Evolutionary conservation across 805 yeast genomes (phyloP).

Genomic region (Yarrowia sp.): DNA sequence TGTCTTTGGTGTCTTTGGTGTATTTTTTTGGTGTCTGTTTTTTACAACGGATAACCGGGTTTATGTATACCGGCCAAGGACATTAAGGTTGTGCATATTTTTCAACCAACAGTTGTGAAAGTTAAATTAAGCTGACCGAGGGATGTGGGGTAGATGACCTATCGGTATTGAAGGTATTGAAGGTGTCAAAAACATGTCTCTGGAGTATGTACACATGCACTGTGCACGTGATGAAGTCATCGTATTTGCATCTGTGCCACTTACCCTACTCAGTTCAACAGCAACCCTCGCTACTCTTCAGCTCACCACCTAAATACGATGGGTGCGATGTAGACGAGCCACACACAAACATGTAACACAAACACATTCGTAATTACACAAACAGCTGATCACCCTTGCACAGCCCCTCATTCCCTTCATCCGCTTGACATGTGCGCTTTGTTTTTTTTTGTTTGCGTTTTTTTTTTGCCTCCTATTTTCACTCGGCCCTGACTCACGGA

Average conservation of each 20-base stretch:
- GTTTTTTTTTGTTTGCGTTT: not conserved
- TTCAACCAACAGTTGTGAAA: slow-evolving; percentile 7
- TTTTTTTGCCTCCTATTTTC: slow-evolving; percentile 18
- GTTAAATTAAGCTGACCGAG: not conserved
- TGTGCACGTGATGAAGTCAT: no score
- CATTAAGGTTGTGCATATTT: not conserved
- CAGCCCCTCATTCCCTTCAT: not conserved
- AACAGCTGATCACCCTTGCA: no score
- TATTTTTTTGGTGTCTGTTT: not conserved
- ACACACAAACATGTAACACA: not conserved
- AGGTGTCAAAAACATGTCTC: no score
- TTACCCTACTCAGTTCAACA: no score
- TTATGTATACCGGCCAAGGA: not conserved
- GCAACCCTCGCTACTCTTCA: no score
- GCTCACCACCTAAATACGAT: not conserved
- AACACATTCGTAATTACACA: not conserved
- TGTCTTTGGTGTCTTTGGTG: not conserved
- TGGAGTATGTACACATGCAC: no score
- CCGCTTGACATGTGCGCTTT: not conserved
- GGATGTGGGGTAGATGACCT: slow-evolving; percentile 22
- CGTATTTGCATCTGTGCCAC: no score
- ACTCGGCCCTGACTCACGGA: slow-evolving; percentile 24
- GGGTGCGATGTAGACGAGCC: not conserved
- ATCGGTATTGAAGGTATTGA: not conserved
- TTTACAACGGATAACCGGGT: not conserved